Base-by-base conservation (phyloP, 202 grass and related monocot genomes). In the Eragrostis tef region DNA sequence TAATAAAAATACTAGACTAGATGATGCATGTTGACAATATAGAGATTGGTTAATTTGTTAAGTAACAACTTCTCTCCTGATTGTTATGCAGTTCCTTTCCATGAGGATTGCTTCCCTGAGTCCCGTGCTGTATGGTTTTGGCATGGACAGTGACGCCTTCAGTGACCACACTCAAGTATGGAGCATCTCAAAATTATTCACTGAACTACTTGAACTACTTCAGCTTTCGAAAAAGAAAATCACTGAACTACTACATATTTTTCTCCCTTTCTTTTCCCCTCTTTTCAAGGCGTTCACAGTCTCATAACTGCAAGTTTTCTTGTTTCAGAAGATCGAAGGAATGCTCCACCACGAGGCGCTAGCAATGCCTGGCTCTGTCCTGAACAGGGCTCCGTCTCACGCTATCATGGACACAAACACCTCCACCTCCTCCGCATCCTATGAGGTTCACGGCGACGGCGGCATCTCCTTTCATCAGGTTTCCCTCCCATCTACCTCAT, bases 21-120 rank as follows among this genome's bases (percentile, higher is more conserved):
- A 64, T 81, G 25, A 24, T 36, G 48, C 13, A 50, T 58, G 36
- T 63, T 78, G 41, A 67, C 21, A 41, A 9, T 10, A 53, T 63
- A 27, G 2, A 86, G 31, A 78, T 48, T 34, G 64, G 19, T 44
- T 45, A 11, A 49, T 79, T 26, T 24, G 17, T 63, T 50, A 52
- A 70, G 19, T 57, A 63, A 50, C 6, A 61, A 67, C 8, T 77
- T 41, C 44, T 58, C n/a, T 26, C 62, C 72, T 70, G 66, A 26
- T 83, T 87, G 54, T 48, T 11, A 67, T 77, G 54, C 80, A 97
- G 94, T 97, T 97, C 88, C 89, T 97, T 58, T 97, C 94, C 46
- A 97, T 94, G 94, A 94, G 87, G 82, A 92, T 97, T 85, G 94
- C 94, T 88, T 97, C 94, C 15, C 53, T 92, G 64, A 97, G 89